These are phyloP conservation scores for Scutellaria minor DNA, from an alignment of 257 asterid species.

Conservation along the genomic window DNA sequence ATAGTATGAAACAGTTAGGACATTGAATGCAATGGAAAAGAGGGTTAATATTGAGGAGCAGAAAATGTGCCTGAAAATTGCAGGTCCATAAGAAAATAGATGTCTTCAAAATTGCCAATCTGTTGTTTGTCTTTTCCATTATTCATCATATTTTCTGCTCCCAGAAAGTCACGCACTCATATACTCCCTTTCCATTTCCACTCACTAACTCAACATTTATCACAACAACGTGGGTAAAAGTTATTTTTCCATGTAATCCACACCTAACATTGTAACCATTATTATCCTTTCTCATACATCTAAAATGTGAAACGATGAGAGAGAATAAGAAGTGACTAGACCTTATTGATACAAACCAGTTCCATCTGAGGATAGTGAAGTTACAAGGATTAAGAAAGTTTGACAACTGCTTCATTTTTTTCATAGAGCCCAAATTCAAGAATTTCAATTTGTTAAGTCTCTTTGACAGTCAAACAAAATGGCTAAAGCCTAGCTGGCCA, in stretches of 20 bases:
- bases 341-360: conserved; percentile 38
- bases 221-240: conserved; percentile 26
- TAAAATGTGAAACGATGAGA: neutral
- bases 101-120: conserved; percentile 38
- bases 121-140: conserved; percentile 36
- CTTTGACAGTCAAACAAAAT: too few relatives aligned
- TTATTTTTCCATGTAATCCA: conserved; percentile 25
- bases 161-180: conserved; percentile 34
- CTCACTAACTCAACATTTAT: conserved; percentile 23
- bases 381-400: conserved; percentile 36
- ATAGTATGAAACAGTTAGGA: conserved; percentile 58
- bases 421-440: conserved; percentile 31
- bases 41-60: conserved; percentile 47
- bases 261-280: conserved; percentile 19
- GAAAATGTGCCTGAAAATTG: conserved; percentile 63
- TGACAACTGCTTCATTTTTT: conserved; percentile 2
- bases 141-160: conserved; percentile 31
- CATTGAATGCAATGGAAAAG: conserved; percentile 48
- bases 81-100: conserved; percentile 61
- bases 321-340: conserved; percentile 19
- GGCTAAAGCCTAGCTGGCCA: too few relatives aligned
- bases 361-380: conserved; percentile 43
- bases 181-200: conserved; percentile 34
- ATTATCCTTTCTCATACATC: conserved; percentile 4
- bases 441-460: conserved; percentile 28